These are phyloP conservation scores for Babesia divergens DNA, from an alignment of 169 alveolate genomes.

Conservation along the genomic window DNA sequence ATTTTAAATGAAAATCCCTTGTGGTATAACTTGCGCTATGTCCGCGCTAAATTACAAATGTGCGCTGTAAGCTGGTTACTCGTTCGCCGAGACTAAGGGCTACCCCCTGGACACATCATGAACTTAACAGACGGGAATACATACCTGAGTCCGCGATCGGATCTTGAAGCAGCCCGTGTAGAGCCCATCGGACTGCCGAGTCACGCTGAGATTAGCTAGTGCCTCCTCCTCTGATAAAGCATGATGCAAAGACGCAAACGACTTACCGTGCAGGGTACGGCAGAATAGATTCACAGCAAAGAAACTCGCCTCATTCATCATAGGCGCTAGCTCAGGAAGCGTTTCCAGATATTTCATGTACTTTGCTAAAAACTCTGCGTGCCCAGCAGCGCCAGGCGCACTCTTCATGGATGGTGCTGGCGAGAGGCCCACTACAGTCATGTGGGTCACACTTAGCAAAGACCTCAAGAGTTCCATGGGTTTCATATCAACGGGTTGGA, in stretches of 20 bases:
- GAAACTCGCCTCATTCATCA: slow-evolving; percentile 59
- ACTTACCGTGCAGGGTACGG: slow-evolving; percentile 79
- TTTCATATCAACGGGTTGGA: slow-evolving; percentile 34
- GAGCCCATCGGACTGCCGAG: slow-evolving; percentile 59
- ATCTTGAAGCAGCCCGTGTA: slow-evolving; percentile 70
- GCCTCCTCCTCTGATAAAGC: slow-evolving; percentile 85
- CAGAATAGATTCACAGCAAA: slow-evolving; percentile 88
- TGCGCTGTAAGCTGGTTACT: slow-evolving; percentile 19
- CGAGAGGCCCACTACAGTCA: slow-evolving; percentile 44
- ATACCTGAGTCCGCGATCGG: slow-evolving; percentile 69
- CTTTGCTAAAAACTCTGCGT: slow-evolving; percentile 28
- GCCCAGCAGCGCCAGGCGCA: slow-evolving; percentile 42
- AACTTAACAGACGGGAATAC: not conserved
- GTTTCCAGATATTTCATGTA: slow-evolving; percentile 58
- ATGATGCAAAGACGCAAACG: not conserved
- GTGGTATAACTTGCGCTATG: not conserved
- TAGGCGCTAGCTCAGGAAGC: slow-evolving; percentile 49
- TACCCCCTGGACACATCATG: not conserved
- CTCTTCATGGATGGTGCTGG: slow-evolving; percentile 40
- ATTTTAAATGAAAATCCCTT: not conserved
- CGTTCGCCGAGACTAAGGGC: slow-evolving; percentile 60
- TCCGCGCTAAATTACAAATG: slow-evolving; percentile 24
- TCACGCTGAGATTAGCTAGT: slow-evolving; percentile 83
- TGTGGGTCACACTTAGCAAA: slow-evolving; percentile 14
- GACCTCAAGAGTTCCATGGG: slow-evolving; percentile 35